Evolutionary conservation across 2,329 filamentous ascomycete species (phyloP), one percentile per base, ranked within the genome.

Genomic region (Aspergillus pseudonomiae): DNA sequence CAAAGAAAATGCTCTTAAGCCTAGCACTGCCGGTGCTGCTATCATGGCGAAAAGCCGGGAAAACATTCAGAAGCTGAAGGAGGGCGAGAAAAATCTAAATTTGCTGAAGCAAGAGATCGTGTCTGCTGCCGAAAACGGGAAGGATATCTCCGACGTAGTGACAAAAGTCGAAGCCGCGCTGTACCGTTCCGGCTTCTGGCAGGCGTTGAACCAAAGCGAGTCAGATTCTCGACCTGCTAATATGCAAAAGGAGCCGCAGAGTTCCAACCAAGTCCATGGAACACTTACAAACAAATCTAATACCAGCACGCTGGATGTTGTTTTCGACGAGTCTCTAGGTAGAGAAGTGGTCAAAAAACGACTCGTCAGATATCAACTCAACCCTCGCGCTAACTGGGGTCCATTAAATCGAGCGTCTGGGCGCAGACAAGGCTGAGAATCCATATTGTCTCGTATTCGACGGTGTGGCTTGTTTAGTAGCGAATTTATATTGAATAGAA

Each of bases 361-460:
- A 67, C 83, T 96, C 53, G 88, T 96, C 60, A 85, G 94, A 66
- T 99, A 97, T 78, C 95, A 97, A 81, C 81, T 89, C 65, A 98
- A 98, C 75, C 95, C 95, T 53, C 84, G 90, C 64, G 89, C 93
- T 73, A 95, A 98, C 76, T 99, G 95, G 95, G 95, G 95, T 0
- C 95, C 95, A 1, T 88, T 96, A 87, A 81, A 75, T 63, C 77
- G 79, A 43, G 81, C 81, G 7, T 67, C 70, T 26, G 69, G 70
- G 3, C 62, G 65, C 24, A 57, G 59, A 55, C 66, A 61, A 56
- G 28, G 28, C 30, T 34, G 21, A 46, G 32, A 45, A 52, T 30
- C 3, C 21, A 30, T 39, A 19, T 11, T 6, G 12, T 19, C 14
- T 30, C 14, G 46, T 16, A 48, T 7, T 26, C 21, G 12, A 48